Evolutionary conservation across 2,329 filamentous ascomycete species (phyloP), one percentile per base, ranked within the genome.

Genomic region (Arthrobotrys pseudoclavata): DNA sequence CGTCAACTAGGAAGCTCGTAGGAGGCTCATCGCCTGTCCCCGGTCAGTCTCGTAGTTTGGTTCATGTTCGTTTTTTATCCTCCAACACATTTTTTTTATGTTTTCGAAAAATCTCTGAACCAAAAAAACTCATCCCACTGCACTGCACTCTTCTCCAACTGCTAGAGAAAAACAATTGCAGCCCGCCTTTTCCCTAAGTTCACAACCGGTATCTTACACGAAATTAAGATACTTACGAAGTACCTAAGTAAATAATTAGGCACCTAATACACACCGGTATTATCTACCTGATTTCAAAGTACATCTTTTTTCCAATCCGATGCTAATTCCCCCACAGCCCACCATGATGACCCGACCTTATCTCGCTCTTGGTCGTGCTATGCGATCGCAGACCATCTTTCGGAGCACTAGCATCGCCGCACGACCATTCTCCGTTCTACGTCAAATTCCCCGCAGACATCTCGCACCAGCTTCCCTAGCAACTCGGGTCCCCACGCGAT

Each of bases 261-360:
- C 12, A 10, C 7, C 7, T 29, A 34, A 9, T 34, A 34, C 7
- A 9, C 7, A 9, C 7, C 31, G 31, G 31, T 34, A 34, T 34
- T 34, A 10, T 34, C 7, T 29, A 4, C 7, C 29, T 29, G 29
- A 29, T 7, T 29, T 3, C 29, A 29, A 4, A 9, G 12, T 34
- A 9, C 2, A 15, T 40, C 5, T 12, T 40, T 40, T 40, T 12
- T 40, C 12, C 5, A 1, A 57, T 5, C n/a, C 52, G 12, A 13
- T 22, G 26, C 50, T 53, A 57, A 37, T 57, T 37, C n/a, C 18
- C 13, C 10, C 3, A 22, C 6, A 45, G n/a, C 34, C 20, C 48
- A 66, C 9, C 29, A 77, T 71, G 67, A 77, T 77, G 67, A 37
- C 68, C 37, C 66, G 74, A 18, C 42, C 74, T 12, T 77, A 53